Conservation (phyloP, 2,329 filamentous ascomycete species). For the Monosporascus sp. region DNA sequence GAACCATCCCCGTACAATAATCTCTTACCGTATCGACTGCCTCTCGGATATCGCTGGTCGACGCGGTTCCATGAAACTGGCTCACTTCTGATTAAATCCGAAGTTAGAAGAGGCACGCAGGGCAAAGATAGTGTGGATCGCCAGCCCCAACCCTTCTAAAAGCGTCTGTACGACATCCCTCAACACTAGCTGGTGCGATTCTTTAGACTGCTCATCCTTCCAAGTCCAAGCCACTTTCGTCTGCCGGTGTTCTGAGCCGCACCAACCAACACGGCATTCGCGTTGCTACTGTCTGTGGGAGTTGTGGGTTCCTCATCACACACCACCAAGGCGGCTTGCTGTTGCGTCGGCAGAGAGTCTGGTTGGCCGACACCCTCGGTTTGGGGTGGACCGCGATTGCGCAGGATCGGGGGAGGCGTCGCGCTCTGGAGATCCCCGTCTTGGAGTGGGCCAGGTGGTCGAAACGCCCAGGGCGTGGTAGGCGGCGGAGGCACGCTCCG, state of each 20-base stretch:
- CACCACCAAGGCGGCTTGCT: too few relatives aligned
- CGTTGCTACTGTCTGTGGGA: constrained; percentile 1
- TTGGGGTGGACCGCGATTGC: constrained; percentile 28
- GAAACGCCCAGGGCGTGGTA: constrained; percentile 24
- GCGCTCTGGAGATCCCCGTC: constrained; percentile 43
- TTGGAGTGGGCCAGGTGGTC: constrained; percentile 32
- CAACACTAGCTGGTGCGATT: constrained; percentile 15
- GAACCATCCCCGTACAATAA: too few relatives aligned
- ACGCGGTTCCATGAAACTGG: too few relatives aligned
- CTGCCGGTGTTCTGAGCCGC: constrained; percentile 9
- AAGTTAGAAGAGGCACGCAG: neutral
- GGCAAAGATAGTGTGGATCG: too few relatives aligned
- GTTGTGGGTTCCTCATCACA: neutral
- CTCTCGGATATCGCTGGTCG: too few relatives aligned
- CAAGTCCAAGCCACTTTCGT: constrained; percentile 26
- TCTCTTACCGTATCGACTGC: too few relatives aligned
- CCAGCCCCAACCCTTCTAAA: too few relatives aligned
- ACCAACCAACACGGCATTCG: neutral
- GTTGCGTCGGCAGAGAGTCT: too few relatives aligned
- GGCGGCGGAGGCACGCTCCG: constrained; percentile 25
- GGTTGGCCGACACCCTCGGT: neutral
- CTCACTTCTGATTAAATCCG: too few relatives aligned
- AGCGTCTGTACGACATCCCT: neutral
- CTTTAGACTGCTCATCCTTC: constrained; percentile 20
- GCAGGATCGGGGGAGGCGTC: constrained; percentile 52